Evolutionary conservation across 192 early-diverging fungal species (phyloP).

Genomic region (Chytriomyces sp.): DNA sequence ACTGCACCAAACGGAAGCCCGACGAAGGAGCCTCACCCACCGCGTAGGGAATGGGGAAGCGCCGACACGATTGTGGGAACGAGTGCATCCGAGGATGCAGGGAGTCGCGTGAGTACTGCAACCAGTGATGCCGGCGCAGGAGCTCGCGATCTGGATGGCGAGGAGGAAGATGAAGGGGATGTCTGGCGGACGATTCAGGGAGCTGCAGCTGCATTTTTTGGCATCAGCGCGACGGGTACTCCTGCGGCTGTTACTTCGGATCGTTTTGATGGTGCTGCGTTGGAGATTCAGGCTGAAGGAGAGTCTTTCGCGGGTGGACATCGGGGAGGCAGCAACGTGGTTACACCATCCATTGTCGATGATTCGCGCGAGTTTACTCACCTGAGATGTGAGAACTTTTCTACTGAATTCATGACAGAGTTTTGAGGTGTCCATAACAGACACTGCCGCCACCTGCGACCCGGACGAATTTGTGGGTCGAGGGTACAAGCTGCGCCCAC

Average conservation of each 20-base stretch:
- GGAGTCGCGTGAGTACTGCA: not conserved
- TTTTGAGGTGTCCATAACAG: not conserved
- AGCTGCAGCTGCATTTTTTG: constrained; percentile 11
- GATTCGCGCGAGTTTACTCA: constrained; percentile 48
- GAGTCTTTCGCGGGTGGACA: not conserved
- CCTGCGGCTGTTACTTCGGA: no score
- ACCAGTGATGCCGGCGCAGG: not conserved
- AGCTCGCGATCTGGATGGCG: not conserved
- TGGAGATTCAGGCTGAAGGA: not conserved
- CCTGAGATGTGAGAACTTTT: constrained; percentile 36
- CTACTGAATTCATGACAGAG: not conserved
- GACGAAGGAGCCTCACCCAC: not conserved
- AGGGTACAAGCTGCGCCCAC: constrained; percentile 60
- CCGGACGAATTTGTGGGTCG: constrained; percentile 72
- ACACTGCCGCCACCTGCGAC: constrained; percentile 83
- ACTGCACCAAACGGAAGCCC: not conserved
- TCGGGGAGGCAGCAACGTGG: not conserved
- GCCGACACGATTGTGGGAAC: constrained; percentile 9
- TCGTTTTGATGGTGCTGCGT: not conserved
- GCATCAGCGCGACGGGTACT: not conserved
- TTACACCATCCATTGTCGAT: constrained; percentile 15
- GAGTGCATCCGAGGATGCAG: not conserved
- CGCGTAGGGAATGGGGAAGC: constrained; percentile 1
- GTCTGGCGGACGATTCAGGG: not conserved
- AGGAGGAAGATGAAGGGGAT: not conserved